These are phyloP conservation scores for Sporopachydermia lactativora DNA, from an alignment of 805 yeast genomes.

Conservation along the genomic window DNA sequence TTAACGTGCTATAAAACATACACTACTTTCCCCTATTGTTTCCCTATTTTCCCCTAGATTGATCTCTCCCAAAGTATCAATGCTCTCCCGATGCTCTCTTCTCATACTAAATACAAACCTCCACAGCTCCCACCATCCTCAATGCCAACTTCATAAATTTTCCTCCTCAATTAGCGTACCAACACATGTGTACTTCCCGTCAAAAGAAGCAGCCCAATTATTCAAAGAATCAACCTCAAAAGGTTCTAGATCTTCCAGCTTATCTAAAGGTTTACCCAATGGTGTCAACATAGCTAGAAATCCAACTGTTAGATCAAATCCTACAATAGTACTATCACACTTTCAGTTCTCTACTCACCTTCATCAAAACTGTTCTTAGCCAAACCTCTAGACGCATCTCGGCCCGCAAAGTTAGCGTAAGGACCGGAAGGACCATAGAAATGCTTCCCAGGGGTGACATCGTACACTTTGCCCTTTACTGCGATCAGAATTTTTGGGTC, in stretches of 20 bases:
- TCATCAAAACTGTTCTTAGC: conserved; percentile 78
- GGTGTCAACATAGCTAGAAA: conserved; percentile 48
- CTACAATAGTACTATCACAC: no score
- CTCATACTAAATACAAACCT: conserved; percentile 2
- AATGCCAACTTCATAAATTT: background rate
- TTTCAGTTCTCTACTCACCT: no score
- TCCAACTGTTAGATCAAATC: no score
- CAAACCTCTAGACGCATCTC: conserved; percentile 87
- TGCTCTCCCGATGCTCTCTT: conserved; percentile 1
- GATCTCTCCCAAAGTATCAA: no score
- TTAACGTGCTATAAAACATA: no score
- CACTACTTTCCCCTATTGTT: no score
- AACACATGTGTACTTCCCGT: conserved; percentile 64
- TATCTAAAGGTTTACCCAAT: conserved; percentile 68
- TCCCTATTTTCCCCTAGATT: no score
- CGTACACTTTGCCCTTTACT: conserved; percentile 76
- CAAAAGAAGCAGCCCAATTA: conserved; percentile 79
- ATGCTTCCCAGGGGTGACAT: conserved; percentile 62
- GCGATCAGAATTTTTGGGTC: conserved; percentile 73
- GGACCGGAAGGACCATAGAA: conserved; percentile 97
- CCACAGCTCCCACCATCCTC: no score
- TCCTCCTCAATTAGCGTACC: conserved; percentile 48
- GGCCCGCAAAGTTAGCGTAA: conserved; percentile 87
- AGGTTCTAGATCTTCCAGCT: conserved; percentile 40
- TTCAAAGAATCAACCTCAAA: conserved; percentile 55